Evolutionary conservation across 495 filamentous ascomycete species (phyloP).

Genomic region (Aspergillus baeticus): DNA sequence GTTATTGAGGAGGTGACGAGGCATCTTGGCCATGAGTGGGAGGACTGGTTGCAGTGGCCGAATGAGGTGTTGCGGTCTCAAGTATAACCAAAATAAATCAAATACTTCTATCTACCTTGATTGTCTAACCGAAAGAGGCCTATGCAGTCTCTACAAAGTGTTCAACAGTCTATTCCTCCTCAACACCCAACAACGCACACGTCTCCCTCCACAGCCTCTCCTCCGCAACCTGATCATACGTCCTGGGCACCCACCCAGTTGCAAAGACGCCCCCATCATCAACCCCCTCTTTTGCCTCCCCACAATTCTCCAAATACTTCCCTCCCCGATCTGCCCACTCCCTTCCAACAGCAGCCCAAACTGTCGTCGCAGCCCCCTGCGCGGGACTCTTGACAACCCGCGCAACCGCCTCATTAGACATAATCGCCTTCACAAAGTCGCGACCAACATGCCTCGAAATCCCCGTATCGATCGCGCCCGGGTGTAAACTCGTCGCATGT

Average conservation of each 20-base stretch:
- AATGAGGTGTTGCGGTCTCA: slow-evolving; percentile 1
- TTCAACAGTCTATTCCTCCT: no score
- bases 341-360: neutral
- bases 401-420: neutral
- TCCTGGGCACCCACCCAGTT: neutral
- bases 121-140: no score
- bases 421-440: neutral
- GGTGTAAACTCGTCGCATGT: slow-evolving; percentile 34
- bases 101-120: no score
- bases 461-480: slow-evolving; percentile 32
- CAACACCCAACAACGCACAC: no score
- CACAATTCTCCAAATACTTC: slow-evolving; percentile 11
- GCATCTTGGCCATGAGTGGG: slow-evolving; percentile 12
- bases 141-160: no score
- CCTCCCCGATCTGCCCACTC: slow-evolving; percentile 9
- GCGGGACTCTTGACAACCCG: neutral
- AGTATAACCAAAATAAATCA: no score
- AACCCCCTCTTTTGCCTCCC: neutral
- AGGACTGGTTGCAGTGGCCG: slow-evolving; percentile 17
- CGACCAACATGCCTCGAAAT: slow-evolving; percentile 18
- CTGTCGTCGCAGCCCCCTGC: slow-evolving; percentile 12
- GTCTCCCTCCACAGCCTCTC: neutral
- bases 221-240: neutral
- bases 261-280: neutral
- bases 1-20: slow-evolving; percentile 8